These are phyloP conservation scores for Juglanconis sp. DNA, from an alignment of 2,329 filamentous ascomycete species.

Conservation along the genomic window DNA sequence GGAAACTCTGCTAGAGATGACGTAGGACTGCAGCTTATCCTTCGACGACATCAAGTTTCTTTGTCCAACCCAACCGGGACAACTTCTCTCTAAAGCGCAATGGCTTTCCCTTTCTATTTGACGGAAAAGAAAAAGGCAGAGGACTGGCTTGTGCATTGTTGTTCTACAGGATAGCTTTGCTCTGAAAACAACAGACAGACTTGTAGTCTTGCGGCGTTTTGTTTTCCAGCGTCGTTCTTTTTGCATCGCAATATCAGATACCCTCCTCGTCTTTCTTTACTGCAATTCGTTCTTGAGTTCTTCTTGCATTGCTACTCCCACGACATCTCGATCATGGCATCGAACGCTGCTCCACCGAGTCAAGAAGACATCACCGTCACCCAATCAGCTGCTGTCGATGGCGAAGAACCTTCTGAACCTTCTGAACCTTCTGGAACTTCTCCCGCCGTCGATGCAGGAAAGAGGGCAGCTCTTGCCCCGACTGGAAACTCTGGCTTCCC, in stretches of 20 bases:
- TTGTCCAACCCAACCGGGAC: background rate
- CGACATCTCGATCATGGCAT: background rate
- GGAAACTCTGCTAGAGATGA: constrained; percentile 5
- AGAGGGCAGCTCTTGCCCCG: background rate
- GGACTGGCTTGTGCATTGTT: background rate
- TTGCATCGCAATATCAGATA: too few species aligned
- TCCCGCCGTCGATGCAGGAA: background rate
- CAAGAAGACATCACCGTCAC: background rate
- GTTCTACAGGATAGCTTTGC: background rate
- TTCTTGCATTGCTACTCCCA: background rate
- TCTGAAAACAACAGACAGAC: too few species aligned
- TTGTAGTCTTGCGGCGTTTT: too few species aligned
- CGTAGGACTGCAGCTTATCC: constrained; percentile 2
- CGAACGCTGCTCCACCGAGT: constrained; percentile 2
- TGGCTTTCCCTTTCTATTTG: background rate
- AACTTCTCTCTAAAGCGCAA: background rate
- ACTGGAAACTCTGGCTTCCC: constrained; percentile 18
- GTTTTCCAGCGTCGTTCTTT: background rate
- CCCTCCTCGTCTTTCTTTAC: background rate
- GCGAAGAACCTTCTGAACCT: background rate
- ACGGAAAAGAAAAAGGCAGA: background rate
- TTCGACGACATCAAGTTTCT: background rate
- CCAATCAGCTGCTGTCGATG: background rate
- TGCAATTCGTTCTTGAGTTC: background rate
- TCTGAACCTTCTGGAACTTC: background rate